phyloP scores from a whole-genome alignment of 2,329 filamentous ascomycete species.

The Fusarium sp. region DNA sequence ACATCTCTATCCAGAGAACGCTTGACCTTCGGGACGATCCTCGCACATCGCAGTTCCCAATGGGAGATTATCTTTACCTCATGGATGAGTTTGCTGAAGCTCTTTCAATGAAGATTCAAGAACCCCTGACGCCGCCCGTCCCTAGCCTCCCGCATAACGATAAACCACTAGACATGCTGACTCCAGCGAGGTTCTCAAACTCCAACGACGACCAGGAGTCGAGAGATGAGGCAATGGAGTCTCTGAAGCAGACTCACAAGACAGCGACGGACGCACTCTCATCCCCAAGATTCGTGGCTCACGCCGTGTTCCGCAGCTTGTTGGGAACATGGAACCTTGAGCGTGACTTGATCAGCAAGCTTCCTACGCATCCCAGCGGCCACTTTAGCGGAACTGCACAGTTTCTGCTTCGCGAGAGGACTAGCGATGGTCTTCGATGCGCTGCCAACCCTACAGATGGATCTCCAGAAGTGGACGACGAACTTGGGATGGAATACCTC shows the following conservation, averaged over 20 bases:
- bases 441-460: constrained; percentile 29
- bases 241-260: constrained; percentile 58
- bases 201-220: constrained; percentile 50
- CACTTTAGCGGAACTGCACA: constrained; percentile 71
- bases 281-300: constrained; percentile 65
- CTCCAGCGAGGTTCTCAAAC: constrained; percentile 65
- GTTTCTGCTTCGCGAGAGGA: constrained; percentile 72
- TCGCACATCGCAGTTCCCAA: constrained; percentile 77
- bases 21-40: constrained; percentile 62
- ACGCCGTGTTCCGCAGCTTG: constrained; percentile 76
- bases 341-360: constrained; percentile 63
- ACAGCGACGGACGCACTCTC: constrained; percentile 55
- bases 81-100: constrained; percentile 76
- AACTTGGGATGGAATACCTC: constrained; percentile 68
- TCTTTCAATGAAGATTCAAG: constrained; percentile 61
- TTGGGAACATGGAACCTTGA: constrained; percentile 76
- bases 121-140: constrained; percentile 38
- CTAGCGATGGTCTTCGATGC: constrained; percentile 60
- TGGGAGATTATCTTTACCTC: constrained; percentile 82
- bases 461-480: constrained; percentile 38
- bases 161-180: constrained; percentile 63
- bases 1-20: constrained; percentile 58
- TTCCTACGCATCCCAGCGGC: constrained; percentile 70
- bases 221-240: constrained; percentile 52
- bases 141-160: constrained; percentile 53